Conservation (phyloP, 2,329 filamentous ascomycete species). For the Zasmidium cellare region DNA sequence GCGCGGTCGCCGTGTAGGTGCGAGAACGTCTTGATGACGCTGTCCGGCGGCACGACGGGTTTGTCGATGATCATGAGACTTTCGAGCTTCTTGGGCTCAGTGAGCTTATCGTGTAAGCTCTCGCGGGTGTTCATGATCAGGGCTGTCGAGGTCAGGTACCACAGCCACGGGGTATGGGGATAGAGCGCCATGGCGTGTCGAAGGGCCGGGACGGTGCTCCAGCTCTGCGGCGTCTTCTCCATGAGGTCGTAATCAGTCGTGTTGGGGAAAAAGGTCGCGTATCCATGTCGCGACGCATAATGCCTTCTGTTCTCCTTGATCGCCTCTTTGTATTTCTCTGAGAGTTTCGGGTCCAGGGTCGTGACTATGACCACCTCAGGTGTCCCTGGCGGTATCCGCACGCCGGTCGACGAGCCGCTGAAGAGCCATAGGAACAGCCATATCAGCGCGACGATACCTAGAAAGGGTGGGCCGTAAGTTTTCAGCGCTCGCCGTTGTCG, state of each 20-base stretch:
- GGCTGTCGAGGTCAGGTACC: conserved; percentile 81
- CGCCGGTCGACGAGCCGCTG: conserved; percentile 13
- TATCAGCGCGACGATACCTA: conserved; percentile 24
- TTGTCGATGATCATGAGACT: conserved; percentile 79
- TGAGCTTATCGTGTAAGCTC: conserved; percentile 69
- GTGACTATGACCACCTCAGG: conserved; percentile 77
- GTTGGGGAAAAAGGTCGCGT: conserved; percentile 78
- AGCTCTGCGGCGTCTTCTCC: conserved; percentile 59
- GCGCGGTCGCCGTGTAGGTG: conserved; percentile 77
- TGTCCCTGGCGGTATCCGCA: conserved; percentile 41
- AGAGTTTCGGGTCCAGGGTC: conserved; percentile 69
- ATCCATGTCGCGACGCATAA: conserved; percentile 86
- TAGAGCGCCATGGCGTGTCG: conserved; percentile 83
- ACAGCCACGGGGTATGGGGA: conserved; percentile 77
- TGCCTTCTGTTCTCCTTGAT: conserved; percentile 79
- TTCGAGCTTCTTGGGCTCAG: conserved; percentile 68
- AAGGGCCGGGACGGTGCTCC: conserved; percentile 79
- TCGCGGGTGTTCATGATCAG: conserved; percentile 83
- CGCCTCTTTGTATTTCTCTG: conserved; percentile 66
- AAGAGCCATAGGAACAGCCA: conserved; percentile 35
- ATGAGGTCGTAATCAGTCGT: conserved; percentile 72
- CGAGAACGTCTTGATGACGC: conserved; percentile 91
- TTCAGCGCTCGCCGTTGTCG: conserved; percentile 26
- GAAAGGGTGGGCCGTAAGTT: conserved; percentile 49
- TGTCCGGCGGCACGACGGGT: conserved; percentile 89